These are phyloP conservation scores for Mortierella sp. DNA, from an alignment of 371 early-diverging fungal genomes.

Conservation along the genomic window DNA sequence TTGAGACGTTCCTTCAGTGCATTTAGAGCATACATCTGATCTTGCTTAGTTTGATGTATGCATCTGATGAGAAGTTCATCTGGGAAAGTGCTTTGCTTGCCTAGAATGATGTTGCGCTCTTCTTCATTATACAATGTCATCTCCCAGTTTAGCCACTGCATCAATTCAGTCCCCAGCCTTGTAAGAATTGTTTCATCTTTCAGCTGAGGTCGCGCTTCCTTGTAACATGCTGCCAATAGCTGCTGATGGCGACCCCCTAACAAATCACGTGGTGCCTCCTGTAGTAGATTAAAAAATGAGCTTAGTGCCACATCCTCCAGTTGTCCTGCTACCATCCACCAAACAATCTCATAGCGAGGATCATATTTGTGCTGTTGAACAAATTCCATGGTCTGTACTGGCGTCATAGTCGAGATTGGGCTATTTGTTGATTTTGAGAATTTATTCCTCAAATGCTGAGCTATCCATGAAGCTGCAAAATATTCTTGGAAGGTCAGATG, in stretches of 20 bases:
- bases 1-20: no score
- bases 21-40: no score
- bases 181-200: background rate
- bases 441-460: background rate
- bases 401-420: background rate
- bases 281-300: background rate
- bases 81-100: background rate
- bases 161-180: background rate
- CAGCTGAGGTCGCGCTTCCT: background rate
- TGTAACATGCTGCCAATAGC: background rate
- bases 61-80: background rate
- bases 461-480: slow-evolving; percentile 1
- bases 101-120: background rate
- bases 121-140: background rate
- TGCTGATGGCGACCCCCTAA: background rate
- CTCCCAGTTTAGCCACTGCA: background rate
- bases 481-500: slow-evolving; percentile 1
- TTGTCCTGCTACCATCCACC: background rate
- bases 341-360: background rate
- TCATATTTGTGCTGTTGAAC: background rate
- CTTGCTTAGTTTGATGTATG: background rate
- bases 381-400: background rate
- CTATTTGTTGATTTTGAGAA: background rate
- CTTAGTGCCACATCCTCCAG: background rate
- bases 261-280: background rate